phyloP scores from a whole-genome alignment of 2,329 filamentous ascomycete species.

The Colletotrichum sp. region DNA sequence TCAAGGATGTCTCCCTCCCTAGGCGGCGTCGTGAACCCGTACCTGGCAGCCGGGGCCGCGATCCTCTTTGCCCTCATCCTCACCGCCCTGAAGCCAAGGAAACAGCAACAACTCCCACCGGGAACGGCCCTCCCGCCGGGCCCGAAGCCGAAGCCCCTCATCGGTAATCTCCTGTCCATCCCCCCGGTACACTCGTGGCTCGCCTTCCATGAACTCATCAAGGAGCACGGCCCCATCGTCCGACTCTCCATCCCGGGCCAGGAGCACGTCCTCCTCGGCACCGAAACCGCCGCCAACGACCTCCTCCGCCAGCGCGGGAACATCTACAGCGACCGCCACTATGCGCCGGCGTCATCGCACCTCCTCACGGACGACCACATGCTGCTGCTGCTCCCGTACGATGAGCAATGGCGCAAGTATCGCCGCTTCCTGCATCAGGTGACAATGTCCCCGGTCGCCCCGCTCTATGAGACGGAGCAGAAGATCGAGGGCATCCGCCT shows the following conservation, averaged over 20 bases:
- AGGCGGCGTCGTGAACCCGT: neutral
- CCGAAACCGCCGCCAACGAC: constrained; percentile 44
- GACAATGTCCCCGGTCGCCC: constrained; percentile 31
- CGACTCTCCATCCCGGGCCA: constrained; percentile 46
- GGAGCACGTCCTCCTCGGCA: constrained; percentile 39
- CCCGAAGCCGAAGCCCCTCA: constrained; percentile 8
- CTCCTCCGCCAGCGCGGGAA: constrained; percentile 41
- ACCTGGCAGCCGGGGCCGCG: neutral
- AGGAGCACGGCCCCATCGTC: constrained; percentile 44
- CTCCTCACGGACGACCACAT: constrained; percentile 32
- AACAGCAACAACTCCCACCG: neutral
- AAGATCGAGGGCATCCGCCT: constrained; percentile 32
- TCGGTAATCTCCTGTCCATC: constrained; percentile 39
- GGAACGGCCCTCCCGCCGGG: constrained; percentile 13
- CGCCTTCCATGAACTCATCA: constrained; percentile 40
- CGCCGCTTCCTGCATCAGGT: constrained; percentile 30
- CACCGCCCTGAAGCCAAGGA: neutral
- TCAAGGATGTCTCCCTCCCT: neutral
- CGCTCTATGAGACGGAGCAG: constrained; percentile 33
- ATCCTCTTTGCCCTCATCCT: neutral
- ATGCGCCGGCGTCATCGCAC: constrained; percentile 36
- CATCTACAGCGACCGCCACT: constrained; percentile 40
- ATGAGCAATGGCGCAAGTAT: constrained; percentile 18
- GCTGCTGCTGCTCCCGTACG: constrained; percentile 33
- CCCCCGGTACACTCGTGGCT: constrained; percentile 42